Evolutionary conservation across 257 asterid genomes (phyloP), one percentile per base, ranked within the genome.

Genomic region (Cinchona pubescens): DNA sequence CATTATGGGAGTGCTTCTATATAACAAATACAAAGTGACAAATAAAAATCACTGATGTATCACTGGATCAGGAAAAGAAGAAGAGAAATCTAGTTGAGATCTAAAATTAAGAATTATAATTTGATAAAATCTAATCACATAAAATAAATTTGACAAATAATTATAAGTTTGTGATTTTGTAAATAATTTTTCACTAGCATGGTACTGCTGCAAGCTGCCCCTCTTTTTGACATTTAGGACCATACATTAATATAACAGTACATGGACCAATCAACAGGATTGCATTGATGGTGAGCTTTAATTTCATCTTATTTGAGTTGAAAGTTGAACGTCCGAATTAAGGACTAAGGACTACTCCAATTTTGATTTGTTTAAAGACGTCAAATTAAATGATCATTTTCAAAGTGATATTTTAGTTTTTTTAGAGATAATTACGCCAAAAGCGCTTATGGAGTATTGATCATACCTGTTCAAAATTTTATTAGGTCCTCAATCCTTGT

Each of bases 201-300:
- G 45, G 60, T 74, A 66, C 62, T 67, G 65, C 68, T 68, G 56
- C 40, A 19, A 42, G 46, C 72, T 46, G 16, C 45, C 72, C 68
- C 46, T 63, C 76, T 71, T 67, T 56, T 35, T 51, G 72, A 71
- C 35, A 29, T 53, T 38, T 6, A 78, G 81, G 73, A 71, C 81
- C 81, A 78, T 77, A 3, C n/a, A n/a, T n/a, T n/a, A n/a, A n/a
- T 29, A 38, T 29, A 38, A 40, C 61, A 18, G 77, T 78, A 67
- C 67, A 71, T 78, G 77, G 81, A 78, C 81, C 81, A 78, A 71
- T 19, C 72, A 45, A 34, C 68, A 61, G 60, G 81, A 62, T 38
- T 71, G 77, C 73, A 71, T 71, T 78, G 73, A 78, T 71, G 59
- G 23, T 7, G 25, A 53, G 42, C 35, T 71, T 51, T 16, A n/a